These are phyloP conservation scores for Candida maltosa DNA, from an alignment of 805 yeast species.

Conservation along the genomic window DNA sequence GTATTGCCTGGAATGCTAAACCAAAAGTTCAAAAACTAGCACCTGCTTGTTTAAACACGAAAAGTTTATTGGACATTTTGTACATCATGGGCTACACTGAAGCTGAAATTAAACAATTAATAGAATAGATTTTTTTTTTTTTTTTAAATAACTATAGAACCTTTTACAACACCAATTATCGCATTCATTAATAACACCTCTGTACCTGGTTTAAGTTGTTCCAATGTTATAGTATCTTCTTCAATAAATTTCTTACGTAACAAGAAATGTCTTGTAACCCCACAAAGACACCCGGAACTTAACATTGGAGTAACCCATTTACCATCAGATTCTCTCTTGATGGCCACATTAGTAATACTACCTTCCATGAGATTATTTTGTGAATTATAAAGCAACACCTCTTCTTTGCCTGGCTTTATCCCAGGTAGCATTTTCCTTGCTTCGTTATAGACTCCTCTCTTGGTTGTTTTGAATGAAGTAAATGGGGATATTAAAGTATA, in stretches of 20 bases:
- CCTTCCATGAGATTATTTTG: constrained; percentile 71
- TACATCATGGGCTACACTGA: constrained; percentile 77
- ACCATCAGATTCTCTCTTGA: constrained; percentile 38
- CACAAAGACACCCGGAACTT: constrained; percentile 78
- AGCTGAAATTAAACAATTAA: constrained; percentile 38
- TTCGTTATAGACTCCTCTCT: constrained; percentile 56
- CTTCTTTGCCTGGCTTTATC: constrained; percentile 51
- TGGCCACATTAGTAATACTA: constrained; percentile 76
- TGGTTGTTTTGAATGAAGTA: constrained; percentile 86
- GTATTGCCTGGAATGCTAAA: constrained; percentile 97
- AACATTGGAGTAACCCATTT: constrained; percentile 82
- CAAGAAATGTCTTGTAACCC: constrained; percentile 70
- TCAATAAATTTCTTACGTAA: constrained; percentile 48
- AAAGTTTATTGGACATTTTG: constrained; percentile 68
- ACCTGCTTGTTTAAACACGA: constrained; percentile 75
- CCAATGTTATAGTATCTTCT: constrained; percentile 48
- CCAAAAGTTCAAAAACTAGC: constrained; percentile 86
- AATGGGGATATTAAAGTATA: constrained; percentile 62
- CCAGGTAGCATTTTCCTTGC: constrained; percentile 56
- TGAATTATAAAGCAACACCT: constrained; percentile 57
- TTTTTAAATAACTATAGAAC: constrained; percentile 34
- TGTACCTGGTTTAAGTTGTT: constrained; percentile 60
- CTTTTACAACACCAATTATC: constrained; percentile 73
- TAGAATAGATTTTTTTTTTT: neutral
- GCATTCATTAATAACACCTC: constrained; percentile 76